A percentile compares a stretch with the other conserved stretches of the same genome.
Evolutionary conservation across 1,284 basidiomycete genomes (phyloP).

Genomic region (Heterobasidion irregulare): DNA sequence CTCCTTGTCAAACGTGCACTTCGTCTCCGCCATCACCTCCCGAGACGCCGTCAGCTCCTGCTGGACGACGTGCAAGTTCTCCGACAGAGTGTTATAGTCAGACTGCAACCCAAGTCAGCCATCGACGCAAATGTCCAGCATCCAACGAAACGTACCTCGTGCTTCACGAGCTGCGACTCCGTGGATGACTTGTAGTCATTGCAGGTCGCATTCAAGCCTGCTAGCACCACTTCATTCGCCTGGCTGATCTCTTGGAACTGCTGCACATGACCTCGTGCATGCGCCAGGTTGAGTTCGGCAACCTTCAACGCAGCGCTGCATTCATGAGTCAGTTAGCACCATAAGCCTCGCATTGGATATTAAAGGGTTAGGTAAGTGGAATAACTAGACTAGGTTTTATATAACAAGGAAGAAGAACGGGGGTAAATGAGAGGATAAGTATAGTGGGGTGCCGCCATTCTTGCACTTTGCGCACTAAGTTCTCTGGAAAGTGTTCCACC

Average conservation of each 20-base stretch:
- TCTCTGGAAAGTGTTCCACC: too few species aligned
- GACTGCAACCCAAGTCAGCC: slow-evolving; percentile 33
- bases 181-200: slow-evolving; percentile 73
- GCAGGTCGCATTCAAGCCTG: slow-evolving; percentile 60
- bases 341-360: neutral
- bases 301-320: slow-evolving; percentile 65
- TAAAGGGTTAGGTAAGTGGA: too few species aligned
- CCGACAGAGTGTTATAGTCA: slow-evolving; percentile 57
- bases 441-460: too few species aligned
- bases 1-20: slow-evolving; percentile 59
- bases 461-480: too few species aligned
- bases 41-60: slow-evolving; percentile 47
- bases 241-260: slow-evolving; percentile 82
- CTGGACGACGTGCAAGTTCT: slow-evolving; percentile 48
- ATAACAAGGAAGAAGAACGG: too few species aligned
- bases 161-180: slow-evolving; percentile 54
- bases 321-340: too few species aligned
- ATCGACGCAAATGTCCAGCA: neutral
- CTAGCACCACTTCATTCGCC: slow-evolving; percentile 72
- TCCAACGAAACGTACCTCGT: slow-evolving; percentile 46
- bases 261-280: slow-evolving; percentile 64
- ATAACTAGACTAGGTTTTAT: too few species aligned
- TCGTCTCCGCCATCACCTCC: slow-evolving; percentile 41
- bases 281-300: slow-evolving; percentile 63
- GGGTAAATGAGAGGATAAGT: too few species aligned